Percentiles rank a stretch among this genome's conserved stretches.
Evolutionary conservation across 306 rosid genomes (phyloP).

Genomic region (Vigna mungo): DNA sequence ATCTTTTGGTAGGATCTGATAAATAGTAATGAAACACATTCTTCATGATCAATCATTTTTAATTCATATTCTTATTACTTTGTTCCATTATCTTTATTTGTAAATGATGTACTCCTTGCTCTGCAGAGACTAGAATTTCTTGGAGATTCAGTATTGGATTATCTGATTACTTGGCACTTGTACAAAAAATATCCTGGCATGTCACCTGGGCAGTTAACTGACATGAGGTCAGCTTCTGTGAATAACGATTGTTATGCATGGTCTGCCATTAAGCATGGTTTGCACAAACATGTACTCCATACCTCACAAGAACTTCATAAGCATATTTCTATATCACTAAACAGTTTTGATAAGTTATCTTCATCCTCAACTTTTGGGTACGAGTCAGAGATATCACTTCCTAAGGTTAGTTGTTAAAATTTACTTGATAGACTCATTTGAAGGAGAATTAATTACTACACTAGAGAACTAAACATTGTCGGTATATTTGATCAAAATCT

Average conservation of each 20-base stretch:
- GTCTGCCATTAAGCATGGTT: conserved; percentile 61
- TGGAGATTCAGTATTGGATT: conserved; percentile 78
- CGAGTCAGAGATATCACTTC: conserved; percentile 65
- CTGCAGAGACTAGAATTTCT: conserved; percentile 80
- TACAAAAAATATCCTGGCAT: conserved; percentile 64
- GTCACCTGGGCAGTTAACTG: conserved; percentile 74
- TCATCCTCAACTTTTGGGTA: conserved; percentile 69
- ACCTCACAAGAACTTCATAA: not conserved
- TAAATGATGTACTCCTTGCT: conserved; percentile 23
- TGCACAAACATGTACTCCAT: conserved; percentile 71
- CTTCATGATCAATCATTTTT: conserved; percentile 2
- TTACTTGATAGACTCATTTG: not conserved
- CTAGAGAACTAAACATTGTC: not conserved
- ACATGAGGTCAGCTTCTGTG: conserved; percentile 78
- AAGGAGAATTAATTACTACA: too few species aligned
- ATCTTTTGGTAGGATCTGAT: not conserved
- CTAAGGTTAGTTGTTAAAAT: conserved; percentile 66
- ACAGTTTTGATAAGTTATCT: not conserved
- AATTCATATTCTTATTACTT: not conserved
- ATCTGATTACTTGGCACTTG: conserved; percentile 63
- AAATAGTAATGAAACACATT: conserved; percentile 1
- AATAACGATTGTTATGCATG: conserved; percentile 77
- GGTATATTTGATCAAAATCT: not conserved
- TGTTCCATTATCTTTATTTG: conserved; percentile 8
- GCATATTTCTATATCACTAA: conserved; percentile 52